Conservation (phyloP, 2,329 filamentous ascomycete genomes). For the Botrytis aclada region DNA sequence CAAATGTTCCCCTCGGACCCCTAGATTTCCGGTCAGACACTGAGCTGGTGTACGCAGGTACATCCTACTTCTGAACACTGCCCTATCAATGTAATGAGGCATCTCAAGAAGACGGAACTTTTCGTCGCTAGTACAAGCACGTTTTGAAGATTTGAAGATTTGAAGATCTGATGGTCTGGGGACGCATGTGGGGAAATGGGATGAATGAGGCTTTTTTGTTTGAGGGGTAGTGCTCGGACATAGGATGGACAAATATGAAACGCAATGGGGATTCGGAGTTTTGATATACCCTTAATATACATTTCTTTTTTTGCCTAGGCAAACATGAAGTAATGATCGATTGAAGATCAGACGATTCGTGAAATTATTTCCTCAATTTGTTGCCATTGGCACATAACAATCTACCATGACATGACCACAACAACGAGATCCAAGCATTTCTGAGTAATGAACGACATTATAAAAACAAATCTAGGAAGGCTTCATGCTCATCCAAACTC, state of each 20-base stretch:
- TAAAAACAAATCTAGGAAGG: background rate
- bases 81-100: background rate
- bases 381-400: background rate
- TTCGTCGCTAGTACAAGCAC: background rate
- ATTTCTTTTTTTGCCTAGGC: background rate
- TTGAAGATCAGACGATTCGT: background rate
- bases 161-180: background rate
- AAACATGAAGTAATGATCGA: background rate
- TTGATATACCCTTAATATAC: background rate
- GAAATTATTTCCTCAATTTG: background rate
- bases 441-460: background rate
- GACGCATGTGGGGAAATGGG: background rate
- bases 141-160: background rate
- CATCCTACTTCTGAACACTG: background rate
- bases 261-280: background rate
- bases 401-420: background rate
- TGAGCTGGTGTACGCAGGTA: background rate
- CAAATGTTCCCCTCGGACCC: background rate
- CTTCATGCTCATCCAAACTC: background rate
- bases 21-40: background rate
- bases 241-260: background rate
- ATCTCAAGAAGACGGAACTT: background rate
- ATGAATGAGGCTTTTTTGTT: background rate
- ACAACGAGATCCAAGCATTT: background rate
- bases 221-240: background rate